A percentile compares a stretch with the other conserved stretches of the same genome.
These are phyloP conservation scores for Thermoascus crustaceus DNA, from an alignment of 2,329 filamentous ascomycete species.

Conservation along the genomic window DNA sequence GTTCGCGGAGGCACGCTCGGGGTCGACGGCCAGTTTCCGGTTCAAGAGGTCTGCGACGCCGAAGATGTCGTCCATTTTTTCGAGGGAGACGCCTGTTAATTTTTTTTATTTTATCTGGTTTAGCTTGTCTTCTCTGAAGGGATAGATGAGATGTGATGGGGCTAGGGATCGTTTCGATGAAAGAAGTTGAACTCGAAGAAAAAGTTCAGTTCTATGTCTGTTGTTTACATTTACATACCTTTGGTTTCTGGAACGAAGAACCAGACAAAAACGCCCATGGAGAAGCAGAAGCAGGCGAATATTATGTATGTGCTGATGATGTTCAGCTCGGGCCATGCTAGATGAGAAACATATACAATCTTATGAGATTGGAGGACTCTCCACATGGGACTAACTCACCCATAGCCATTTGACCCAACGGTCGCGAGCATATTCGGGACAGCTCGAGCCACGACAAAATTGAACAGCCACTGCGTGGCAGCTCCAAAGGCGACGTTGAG, in stretches of 20 bases:
- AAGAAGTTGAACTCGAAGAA: conserved; percentile 24
- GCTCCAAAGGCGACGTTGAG: conserved; percentile 60
- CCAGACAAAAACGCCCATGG: conserved; percentile 29
- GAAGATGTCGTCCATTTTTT: conserved; percentile 62
- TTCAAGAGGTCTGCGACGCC: conserved; percentile 45
- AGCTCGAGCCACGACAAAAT: conserved; percentile 59
- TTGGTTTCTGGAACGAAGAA: conserved; percentile 66
- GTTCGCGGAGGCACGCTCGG: no score
- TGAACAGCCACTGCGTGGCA: conserved; percentile 63
- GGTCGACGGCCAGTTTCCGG: conserved; percentile 12
- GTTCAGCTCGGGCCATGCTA: no score
- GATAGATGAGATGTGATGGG: no score
- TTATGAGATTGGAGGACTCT: background rate
- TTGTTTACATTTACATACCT: no score
- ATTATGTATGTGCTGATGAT: conserved; percentile 7
- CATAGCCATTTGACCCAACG: conserved; percentile 6
- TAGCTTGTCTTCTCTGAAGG: no score
- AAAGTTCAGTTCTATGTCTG: no score
- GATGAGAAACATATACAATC: no score
- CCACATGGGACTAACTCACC: background rate
- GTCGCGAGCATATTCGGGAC: conserved; percentile 51
- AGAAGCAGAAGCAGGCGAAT: conserved; percentile 8
- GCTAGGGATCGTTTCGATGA: background rate
- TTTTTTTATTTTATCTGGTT: no score
- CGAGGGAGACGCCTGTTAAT: conserved; percentile 40